phyloP scores from a whole-genome alignment of 164 flowering plant genomes.

The Liriodendron chinense region DNA sequence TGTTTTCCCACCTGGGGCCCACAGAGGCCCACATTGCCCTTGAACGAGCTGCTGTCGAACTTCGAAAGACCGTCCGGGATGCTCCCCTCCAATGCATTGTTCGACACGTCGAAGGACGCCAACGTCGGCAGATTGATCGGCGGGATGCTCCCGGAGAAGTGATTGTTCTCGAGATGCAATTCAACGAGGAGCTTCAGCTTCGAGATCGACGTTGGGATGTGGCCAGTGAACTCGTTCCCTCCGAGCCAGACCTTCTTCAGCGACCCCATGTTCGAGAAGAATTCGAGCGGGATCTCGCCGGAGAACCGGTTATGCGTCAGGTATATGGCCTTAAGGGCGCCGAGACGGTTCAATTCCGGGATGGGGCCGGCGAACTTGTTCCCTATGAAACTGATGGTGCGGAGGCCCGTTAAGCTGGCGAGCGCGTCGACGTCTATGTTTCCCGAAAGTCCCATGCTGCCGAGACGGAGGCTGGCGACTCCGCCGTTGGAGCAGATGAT shows the following conservation, averaged over 20 bases:
- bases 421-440: slow-evolving; percentile 45
- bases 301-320: slow-evolving; percentile 48
- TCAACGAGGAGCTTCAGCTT: slow-evolving; percentile 35
- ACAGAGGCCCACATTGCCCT: slow-evolving; percentile 52
- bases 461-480: slow-evolving; percentile 42
- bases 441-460: slow-evolving; percentile 45
- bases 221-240: slow-evolving; percentile 52
- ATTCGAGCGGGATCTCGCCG: slow-evolving; percentile 47
- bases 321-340: slow-evolving; percentile 44
- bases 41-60: slow-evolving; percentile 34
- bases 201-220: slow-evolving; percentile 52
- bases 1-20: slow-evolving; percentile 34
- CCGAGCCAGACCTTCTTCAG: slow-evolving; percentile 60
- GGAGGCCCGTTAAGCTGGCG: slow-evolving; percentile 23
- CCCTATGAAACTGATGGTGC: slow-evolving; percentile 41
- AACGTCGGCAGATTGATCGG: slow-evolving; percentile 12
- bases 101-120: slow-evolving; percentile 36
- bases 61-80: slow-evolving; percentile 42
- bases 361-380: slow-evolving; percentile 59
- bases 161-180: slow-evolving; percentile 54
- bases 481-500: slow-evolving; percentile 40
- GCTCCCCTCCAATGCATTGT: slow-evolving; percentile 55
- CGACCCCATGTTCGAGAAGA: slow-evolving; percentile 39
- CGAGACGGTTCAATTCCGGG: slow-evolving; percentile 51
- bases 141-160: slow-evolving; percentile 63